Evolutionary conservation across 2,329 filamentous ascomycete genomes (phyloP).

Genomic region (Diaporthe australafricana): DNA sequence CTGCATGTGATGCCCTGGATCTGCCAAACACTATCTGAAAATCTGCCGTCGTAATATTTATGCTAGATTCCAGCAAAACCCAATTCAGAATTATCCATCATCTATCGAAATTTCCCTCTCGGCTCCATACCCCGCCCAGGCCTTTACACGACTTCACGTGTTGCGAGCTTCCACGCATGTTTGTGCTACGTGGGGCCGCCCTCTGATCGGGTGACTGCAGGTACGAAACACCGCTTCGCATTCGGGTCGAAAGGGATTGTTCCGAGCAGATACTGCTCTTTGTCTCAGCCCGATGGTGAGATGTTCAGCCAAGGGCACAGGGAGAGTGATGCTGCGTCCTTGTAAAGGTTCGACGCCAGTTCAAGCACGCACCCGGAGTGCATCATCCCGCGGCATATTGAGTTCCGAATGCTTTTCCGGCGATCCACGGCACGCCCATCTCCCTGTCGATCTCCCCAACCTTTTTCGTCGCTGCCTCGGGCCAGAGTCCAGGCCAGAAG

Average conservation of each 20-base stretch:
- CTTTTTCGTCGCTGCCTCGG: constrained; percentile 2
- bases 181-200: not conserved
- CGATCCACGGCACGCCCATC: constrained; percentile 5
- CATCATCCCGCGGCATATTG: not conserved
- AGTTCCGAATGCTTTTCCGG: constrained; percentile 22
- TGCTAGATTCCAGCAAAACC: not conserved
- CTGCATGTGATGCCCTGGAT: not conserved
- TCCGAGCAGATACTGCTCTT: not conserved
- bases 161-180: constrained; percentile 6
- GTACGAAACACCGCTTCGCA: constrained; percentile 12
- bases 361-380: constrained; percentile 8
- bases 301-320: not conserved
- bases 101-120: not conserved
- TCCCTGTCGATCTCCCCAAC: constrained; percentile 19
- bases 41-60: not conserved
- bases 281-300: constrained; percentile 19
- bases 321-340: not conserved
- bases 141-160: not conserved
- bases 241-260: constrained; percentile 3
- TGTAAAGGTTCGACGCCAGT: not conserved
- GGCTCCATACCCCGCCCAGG: not conserved
- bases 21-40: not conserved
- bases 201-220: constrained; percentile 3
- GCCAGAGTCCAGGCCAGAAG: constrained; percentile 10
- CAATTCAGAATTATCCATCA: constrained; percentile 7